Base-by-base conservation (phyloP, 805 yeast genomes). In the Candida cerambycidarum region DNA sequence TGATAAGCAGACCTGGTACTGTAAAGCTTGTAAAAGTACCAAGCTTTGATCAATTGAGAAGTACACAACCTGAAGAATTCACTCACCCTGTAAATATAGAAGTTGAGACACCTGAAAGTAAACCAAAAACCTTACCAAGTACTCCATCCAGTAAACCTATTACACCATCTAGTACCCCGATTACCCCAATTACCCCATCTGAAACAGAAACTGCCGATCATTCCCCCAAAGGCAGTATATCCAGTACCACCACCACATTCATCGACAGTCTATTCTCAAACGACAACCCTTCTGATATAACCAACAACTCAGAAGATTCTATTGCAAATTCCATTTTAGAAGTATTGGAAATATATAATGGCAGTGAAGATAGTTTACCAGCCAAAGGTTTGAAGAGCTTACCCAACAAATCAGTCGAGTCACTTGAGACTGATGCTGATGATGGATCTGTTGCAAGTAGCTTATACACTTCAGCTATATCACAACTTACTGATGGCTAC, bases 271-370 rank as follows among this genome's bases (percentile, higher is more conserved):
- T 42, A n/a, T 42, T 42, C 19, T 37, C 41, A 3, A 19, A 28
- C 19, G 23, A 35, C 29, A 33, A 13, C 16, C 12, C 21, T 33
- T 33, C 28, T n/a, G 23, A 21, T 8, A 8, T 21, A 21, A 8
- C 23, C 23, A 19, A n/a, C 17, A 19, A 18, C 3, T 38, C 37
- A 2, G 37, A 37, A 2, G 39, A 24, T 32, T 32, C 13, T 11
- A 25, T 36, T 4, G 46, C 51, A 8, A 27, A 13, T 4, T 44
- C 48, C 1, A 21, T 44, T 16, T 10, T 47, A 21, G 45, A 42
- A 15, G 35, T 44, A 9, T 42, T 44, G 14, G 38, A 38, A 13
- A 32, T 27, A 3, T 47, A 47, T 33, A 33, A 28, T 14, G 37
- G 32, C 13, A 42, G 42, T 24, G 38, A 28, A 8, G 35, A 27